Conservation (phyloP, 2,329 filamentous ascomycete genomes). For the Aspergillus pseudotamarii region DNA sequence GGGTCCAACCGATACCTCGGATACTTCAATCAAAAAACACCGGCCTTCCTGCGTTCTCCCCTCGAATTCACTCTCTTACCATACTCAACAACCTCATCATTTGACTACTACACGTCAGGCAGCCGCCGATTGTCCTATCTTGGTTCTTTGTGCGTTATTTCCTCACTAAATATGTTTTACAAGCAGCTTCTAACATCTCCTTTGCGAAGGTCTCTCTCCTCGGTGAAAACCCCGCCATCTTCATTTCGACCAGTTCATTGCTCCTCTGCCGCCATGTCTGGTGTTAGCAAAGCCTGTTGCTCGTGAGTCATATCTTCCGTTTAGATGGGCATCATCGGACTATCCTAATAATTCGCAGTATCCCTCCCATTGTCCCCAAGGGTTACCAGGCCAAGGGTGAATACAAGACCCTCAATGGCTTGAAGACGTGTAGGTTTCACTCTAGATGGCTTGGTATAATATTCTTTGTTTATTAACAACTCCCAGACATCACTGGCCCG, state of each 20-base stretch:
- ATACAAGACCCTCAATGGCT: constrained; percentile 61
- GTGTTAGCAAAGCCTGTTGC: constrained; percentile 50
- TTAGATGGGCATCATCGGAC: not conserved
- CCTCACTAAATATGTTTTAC: constrained; percentile 18
- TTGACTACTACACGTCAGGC: not conserved
- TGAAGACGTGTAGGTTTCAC: constrained; percentile 59
- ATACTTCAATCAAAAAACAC: not conserved
- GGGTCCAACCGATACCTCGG: not conserved
- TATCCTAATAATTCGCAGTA: constrained; percentile 26
- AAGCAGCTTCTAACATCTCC: constrained; percentile 28
- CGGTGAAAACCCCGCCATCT: constrained; percentile 13
- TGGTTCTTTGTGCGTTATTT: constrained; percentile 6
- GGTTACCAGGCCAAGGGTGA: constrained; percentile 61
- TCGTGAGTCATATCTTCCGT: constrained; percentile 35
- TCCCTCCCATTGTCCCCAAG: constrained; percentile 45
- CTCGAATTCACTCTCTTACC: not conserved
- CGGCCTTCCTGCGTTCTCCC: not conserved
- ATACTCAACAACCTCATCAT: not conserved
- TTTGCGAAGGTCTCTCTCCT: constrained; percentile 25
- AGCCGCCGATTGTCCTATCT: not conserved
- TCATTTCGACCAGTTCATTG: constrained; percentile 23
- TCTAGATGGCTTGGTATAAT: constrained; percentile 1
- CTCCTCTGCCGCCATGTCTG: constrained; percentile 37
- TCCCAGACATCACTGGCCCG: constrained; percentile 58
- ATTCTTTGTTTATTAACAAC: constrained; percentile 6